Percentiles rank a stretch among this genome's conserved stretches.
Evolutionary conservation across 2,329 filamentous ascomycete species (phyloP).

Genomic region (Hypoxylon sp.): DNA sequence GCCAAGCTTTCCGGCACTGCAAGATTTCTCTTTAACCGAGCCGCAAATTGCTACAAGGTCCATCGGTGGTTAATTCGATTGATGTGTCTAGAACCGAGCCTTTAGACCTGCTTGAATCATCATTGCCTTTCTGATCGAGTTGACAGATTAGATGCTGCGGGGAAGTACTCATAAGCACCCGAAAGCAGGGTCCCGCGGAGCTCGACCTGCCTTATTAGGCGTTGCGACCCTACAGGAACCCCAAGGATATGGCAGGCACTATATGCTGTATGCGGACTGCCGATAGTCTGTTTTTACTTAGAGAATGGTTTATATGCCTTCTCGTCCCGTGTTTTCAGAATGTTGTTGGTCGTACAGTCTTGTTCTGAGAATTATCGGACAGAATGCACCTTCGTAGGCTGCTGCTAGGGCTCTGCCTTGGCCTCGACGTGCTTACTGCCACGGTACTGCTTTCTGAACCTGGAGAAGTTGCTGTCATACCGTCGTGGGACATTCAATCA

Average conservation of each 20-base stretch:
- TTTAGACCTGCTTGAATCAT: neutral
- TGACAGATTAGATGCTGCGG: conserved; percentile 34
- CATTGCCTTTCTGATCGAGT: conserved; percentile 2
- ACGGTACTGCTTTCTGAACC: conserved; percentile 43
- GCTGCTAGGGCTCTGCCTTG: conserved; percentile 41
- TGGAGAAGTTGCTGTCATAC: conserved; percentile 53
- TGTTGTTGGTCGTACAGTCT: conserved; percentile 2
- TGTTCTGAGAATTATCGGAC: conserved; percentile 2
- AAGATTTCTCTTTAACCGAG: conserved; percentile 33
- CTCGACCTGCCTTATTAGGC: conserved; percentile 37
- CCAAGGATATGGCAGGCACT: conserved; percentile 10
- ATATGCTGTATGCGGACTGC: conserved; percentile 20
- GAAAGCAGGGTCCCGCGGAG: conserved; percentile 30
- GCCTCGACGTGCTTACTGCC: conserved; percentile 26
- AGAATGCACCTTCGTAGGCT: conserved; percentile 43
- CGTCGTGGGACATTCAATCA: conserved; percentile 67
- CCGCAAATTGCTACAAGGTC: conserved; percentile 22
- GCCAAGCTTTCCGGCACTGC: conserved; percentile 33
- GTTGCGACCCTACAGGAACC: conserved; percentile 11
- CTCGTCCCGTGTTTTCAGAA: neutral
- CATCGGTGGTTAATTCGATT: conserved; percentile 21
- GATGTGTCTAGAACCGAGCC: conserved; percentile 19
- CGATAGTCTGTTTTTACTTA: conserved; percentile 16
- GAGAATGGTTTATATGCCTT: conserved; percentile 31
- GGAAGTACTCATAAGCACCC: conserved; percentile 19